Conservation (phyloP, 2,329 filamentous ascomycete genomes). For the Neonectria hederae region DNA sequence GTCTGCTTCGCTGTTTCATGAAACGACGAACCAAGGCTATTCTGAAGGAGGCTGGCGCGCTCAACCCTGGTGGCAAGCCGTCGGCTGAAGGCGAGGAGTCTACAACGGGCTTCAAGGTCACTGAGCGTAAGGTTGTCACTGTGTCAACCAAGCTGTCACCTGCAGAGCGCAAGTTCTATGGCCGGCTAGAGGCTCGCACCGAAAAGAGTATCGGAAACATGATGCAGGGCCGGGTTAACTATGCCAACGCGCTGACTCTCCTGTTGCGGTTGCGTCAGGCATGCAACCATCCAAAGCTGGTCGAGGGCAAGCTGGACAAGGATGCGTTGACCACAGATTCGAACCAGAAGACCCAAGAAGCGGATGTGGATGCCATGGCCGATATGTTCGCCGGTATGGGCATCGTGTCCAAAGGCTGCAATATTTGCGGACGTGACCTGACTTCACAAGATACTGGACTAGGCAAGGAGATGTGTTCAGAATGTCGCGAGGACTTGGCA, state of each 20-base stretch:
- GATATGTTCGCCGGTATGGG: constrained; percentile 87
- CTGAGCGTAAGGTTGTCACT: constrained; percentile 86
- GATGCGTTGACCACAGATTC: constrained; percentile 79
- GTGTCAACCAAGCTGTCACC: constrained; percentile 81
- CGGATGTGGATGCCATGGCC: constrained; percentile 83
- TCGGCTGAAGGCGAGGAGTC: constrained; percentile 59
- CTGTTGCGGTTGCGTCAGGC: constrained; percentile 91
- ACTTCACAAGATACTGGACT: constrained; percentile 56
- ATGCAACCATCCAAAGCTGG: constrained; percentile 92
- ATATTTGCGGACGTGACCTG: constrained; percentile 80
- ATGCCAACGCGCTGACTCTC: constrained; percentile 91
- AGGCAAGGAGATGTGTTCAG: constrained; percentile 68
- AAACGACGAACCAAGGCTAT: constrained; percentile 98
- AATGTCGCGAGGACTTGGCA: constrained; percentile 80
- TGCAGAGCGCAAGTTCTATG: constrained; percentile 86
- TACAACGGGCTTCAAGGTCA: constrained; percentile 84
- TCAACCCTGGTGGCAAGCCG: constrained; percentile 78
- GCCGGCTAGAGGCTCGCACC: constrained; percentile 82
- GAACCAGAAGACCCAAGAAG: constrained; percentile 61
- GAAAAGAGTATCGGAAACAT: constrained; percentile 88
- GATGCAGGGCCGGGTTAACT: constrained; percentile 86
- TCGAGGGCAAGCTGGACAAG: constrained; percentile 84
- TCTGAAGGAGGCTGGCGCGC: constrained; percentile 84
- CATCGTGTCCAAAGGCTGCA: constrained; percentile 80
- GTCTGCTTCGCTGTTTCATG: constrained; percentile 93